Conservation (phyloP, 257 asterid genomes). For the Ilex asprella region DNA sequence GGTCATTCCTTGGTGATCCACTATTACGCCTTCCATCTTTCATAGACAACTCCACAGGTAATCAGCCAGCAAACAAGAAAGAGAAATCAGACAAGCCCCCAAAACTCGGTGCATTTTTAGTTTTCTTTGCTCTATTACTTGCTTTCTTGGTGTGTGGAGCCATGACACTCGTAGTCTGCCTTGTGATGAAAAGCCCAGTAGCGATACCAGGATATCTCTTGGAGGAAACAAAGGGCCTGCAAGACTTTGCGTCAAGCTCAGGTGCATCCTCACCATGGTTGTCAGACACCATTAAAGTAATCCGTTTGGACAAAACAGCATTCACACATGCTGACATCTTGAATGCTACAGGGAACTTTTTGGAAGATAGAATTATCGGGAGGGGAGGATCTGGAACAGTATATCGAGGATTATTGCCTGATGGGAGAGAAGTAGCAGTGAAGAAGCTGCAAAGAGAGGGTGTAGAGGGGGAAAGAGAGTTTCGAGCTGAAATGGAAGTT, state of each 20-base stretch:
- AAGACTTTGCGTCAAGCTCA: constrained; percentile 43
- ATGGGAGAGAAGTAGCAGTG: constrained; percentile 78
- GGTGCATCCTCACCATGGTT: constrained; percentile 64
- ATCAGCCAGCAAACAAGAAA: constrained; percentile 1
- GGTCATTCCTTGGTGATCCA: constrained; percentile 72
- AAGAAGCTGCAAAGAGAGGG: constrained; percentile 82
- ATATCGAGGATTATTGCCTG: constrained; percentile 71
- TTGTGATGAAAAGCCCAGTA: constrained; percentile 42
- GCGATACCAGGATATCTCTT: constrained; percentile 36
- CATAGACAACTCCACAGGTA: constrained; percentile 31
- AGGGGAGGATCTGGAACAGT: constrained; percentile 87
- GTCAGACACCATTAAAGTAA: constrained; percentile 55
- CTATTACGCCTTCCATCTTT: constrained; percentile 60
- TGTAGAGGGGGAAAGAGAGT: constrained; percentile 77
- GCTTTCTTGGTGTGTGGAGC: constrained; percentile 58
- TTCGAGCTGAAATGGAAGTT: constrained; percentile 87
- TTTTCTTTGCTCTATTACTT: constrained; percentile 38
- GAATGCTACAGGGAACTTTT: constrained; percentile 67
- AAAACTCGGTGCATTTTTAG: constrained; percentile 34
- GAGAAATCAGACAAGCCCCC: constrained; percentile 8
- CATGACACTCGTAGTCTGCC: constrained; percentile 47
- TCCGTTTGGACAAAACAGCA: constrained; percentile 67
- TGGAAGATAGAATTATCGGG: constrained; percentile 72
- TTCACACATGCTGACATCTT: constrained; percentile 84
- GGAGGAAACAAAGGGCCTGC: constrained; percentile 40